These are phyloP conservation scores for Arthroderma sp. DNA, from an alignment of 2,329 filamentous ascomycete species.

Conservation along the genomic window DNA sequence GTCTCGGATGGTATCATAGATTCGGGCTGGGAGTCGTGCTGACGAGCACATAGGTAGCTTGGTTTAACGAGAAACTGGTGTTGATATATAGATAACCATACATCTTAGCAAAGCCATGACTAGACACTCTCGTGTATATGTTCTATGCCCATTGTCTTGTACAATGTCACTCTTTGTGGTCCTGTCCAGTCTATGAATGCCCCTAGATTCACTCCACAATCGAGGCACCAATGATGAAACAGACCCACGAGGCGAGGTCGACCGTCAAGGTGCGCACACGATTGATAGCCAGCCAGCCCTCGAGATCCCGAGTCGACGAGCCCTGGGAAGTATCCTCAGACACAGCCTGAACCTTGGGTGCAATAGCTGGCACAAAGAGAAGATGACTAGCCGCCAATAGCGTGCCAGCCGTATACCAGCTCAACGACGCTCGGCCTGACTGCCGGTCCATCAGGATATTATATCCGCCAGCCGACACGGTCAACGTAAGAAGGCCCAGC, in stretches of 20 bases:
- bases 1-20: neutral
- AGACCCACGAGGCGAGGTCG: slow-evolving; percentile 13
- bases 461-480: neutral
- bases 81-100: no score
- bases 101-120: no score
- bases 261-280: slow-evolving; percentile 10
- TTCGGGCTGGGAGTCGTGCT: neutral
- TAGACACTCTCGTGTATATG: no score
- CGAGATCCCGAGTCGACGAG: slow-evolving; percentile 6
- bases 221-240: neutral
- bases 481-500: slow-evolving; percentile 7
- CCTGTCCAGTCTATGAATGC: no score
- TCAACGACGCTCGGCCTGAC: neutral
- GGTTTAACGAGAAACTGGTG: no score
- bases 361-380: slow-evolving; percentile 12
- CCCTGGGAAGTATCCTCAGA: slow-evolving; percentile 7
- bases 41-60: no score
- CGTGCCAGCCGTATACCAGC: slow-evolving; percentile 7
- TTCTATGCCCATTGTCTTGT: no score
- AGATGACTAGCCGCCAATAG: slow-evolving; percentile 11
- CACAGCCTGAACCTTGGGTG: slow-evolving; percentile 9
- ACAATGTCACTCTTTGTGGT: no score
- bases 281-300: slow-evolving; percentile 13
- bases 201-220: no score
- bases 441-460: neutral